Base-by-base conservation (phyloP, 2,329 filamentous ascomycete genomes). In the Paecilomyces variotii region DNA sequence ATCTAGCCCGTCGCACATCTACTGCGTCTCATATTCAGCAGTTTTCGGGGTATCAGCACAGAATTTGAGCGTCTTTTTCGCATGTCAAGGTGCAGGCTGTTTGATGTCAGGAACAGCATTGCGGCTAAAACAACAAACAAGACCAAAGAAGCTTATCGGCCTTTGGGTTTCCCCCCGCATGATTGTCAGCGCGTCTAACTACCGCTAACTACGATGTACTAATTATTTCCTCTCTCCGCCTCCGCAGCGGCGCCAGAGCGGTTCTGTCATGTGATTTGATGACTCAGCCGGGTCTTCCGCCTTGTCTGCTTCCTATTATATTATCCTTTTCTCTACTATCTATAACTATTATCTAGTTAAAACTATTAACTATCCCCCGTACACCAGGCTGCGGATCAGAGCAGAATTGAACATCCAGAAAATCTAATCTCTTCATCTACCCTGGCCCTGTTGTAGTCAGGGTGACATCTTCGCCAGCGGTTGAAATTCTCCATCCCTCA, bases 111-210 rank as follows among this genome's bases (percentile, higher is more conserved):
- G 54, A 55, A 56, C 61, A 55, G 59, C 60, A 63, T 59, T 56
- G 57, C 34, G 58, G 53, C 9, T 39, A 30, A 32, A 32, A 56
- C 49, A 30, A 52, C 53, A 57, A 57, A 49, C 59, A 32, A 62
- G 19, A 19, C 19, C 19, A 61, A 65, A 64, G 59, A 71, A 71
- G 68, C 68, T 71, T 70, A 70, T 70, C 65, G 64, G n/a, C 55
- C 64, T 55, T 68, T 71, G 66, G 63, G 63, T 63, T 71, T 64
- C 60, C 62, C 65, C 66, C 67, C 63, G 64, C 63, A 57, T 63
- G 39, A 19, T 19, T 53, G 51, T 60, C 57, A 52, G 56, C 45
- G 54, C 56, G 39, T 55, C 54, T 56, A 59, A 65, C 64, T 59
- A 2, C 19, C 27, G 27, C 39, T 49, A 57, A 59, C 28, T 30